These are phyloP conservation scores for Phaeoacremonium minimum DNA, from an alignment of 2,329 filamentous ascomycete genomes.

Conservation along the genomic window DNA sequence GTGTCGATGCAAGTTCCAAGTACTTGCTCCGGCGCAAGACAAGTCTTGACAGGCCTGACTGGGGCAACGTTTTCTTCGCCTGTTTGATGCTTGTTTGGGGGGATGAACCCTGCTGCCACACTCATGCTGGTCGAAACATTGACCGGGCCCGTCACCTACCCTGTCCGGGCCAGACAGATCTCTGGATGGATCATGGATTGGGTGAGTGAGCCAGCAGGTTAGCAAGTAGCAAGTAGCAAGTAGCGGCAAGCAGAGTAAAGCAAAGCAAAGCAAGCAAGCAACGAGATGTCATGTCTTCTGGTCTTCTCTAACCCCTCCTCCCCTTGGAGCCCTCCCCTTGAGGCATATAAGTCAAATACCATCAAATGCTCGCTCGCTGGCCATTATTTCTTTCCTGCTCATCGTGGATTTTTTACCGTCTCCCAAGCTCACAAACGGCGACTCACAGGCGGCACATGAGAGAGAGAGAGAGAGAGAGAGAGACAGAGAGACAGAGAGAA, in stretches of 20 bases:
- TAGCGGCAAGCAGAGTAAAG: too few species aligned
- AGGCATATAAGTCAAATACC: too few species aligned
- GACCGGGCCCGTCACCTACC: slow-evolving; percentile 18
- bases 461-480: too few species aligned
- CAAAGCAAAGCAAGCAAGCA: too few species aligned
- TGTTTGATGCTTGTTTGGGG: slow-evolving; percentile 44
- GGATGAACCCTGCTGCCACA: slow-evolving; percentile 28
- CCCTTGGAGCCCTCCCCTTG: too few species aligned
- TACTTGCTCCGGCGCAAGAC: background rate
- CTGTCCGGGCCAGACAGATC: slow-evolving; percentile 11
- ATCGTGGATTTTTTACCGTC: background rate
- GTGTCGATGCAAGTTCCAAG: background rate
- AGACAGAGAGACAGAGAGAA: too few species aligned
- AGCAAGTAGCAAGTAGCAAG: slow-evolving; percentile 1
- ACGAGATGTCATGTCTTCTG: too few species aligned
- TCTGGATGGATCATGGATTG: slow-evolving; percentile 3
- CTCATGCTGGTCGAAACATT: slow-evolving; percentile 34
- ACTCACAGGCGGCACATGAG: too few species aligned
- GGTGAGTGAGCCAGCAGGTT: slow-evolving; percentile 2
- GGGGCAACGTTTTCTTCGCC: slow-evolving; percentile 19
- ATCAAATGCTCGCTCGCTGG: too few species aligned
- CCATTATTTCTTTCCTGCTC: background rate
- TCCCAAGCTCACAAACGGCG: background rate
- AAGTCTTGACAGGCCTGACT: slow-evolving; percentile 4
- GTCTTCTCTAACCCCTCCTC: too few species aligned